Conservation (phyloP, 129 eudicot species). For the Flaveria sonorensis region DNA sequence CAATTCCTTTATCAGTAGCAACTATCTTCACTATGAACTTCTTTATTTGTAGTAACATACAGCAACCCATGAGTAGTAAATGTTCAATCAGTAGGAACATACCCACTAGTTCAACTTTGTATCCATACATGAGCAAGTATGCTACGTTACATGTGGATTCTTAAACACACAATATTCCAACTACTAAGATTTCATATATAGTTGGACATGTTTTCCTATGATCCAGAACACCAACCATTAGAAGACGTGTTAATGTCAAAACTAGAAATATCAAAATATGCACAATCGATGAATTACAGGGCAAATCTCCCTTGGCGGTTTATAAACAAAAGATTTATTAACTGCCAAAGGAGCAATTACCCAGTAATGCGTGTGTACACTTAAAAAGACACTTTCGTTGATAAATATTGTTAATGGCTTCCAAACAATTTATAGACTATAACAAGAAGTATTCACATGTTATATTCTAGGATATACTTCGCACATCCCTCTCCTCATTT, state of each 20-base stretch:
- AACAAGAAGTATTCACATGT: not conserved
- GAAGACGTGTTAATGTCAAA: not conserved
- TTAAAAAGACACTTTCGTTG: not conserved
- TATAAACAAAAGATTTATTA: not conserved
- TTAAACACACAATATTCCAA: too few relatives aligned
- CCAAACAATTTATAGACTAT: constrained; percentile 8
- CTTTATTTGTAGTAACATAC: too few relatives aligned
- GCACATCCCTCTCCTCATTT: not conserved
- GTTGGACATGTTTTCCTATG: not conserved
- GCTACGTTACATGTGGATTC: not conserved
- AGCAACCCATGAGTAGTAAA: too few relatives aligned
- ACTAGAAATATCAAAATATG: not conserved
- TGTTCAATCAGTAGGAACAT: too few relatives aligned
- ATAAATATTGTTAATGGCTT: not conserved
- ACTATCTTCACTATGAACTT: too few relatives aligned
- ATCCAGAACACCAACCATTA: not conserved
- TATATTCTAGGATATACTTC: constrained; percentile 16
- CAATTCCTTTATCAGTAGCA: too few relatives aligned
- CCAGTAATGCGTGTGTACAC: constrained; percentile 12
- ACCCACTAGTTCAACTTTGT: too few relatives aligned
- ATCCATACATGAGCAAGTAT: too few relatives aligned
- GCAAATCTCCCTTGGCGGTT: constrained; percentile 22
- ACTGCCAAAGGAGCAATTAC: constrained; percentile 12
- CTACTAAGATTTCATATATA: not conserved
- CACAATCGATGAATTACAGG: not conserved